Evolutionary conservation across 345 rosid species (phyloP), one percentile per base, ranked within the genome.

Genomic region (Hypericum androsaemum): DNA sequence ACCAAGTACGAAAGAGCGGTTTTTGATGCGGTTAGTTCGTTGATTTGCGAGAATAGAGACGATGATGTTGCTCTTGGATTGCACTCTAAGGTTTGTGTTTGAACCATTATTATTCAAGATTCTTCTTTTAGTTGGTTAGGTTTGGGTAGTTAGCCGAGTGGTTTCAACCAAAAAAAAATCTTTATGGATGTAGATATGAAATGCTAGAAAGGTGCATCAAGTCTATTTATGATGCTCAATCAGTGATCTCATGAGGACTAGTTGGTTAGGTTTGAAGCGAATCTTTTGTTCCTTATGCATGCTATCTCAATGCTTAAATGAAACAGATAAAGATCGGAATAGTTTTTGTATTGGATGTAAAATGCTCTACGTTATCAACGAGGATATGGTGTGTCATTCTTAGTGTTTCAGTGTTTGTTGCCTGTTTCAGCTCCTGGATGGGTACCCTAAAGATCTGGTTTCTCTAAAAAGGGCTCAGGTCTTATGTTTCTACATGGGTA

Each of bases 401-500:
- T 35, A 40, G 47, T 68, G 43, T 56, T 43, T 37, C 43, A 39
- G 53, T 16, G 50, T 11, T 50, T 50, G 67, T 13, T 60, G 58
- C 51, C 58, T 55, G 47, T 60, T 80, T 69, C 86, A 90, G 95
- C 79, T 79, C 10, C 67, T 87, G 45, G 60, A 64, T 61, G 74
- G 69, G 22, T 90, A 76, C 69, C 98, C 96, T 2, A 78, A 65
- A 62, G 96, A 90, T 70, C 63, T 84, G 66, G 68, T 48, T 43
- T 74, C 96, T 54, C 65, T 87, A 58, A 82, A 87, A 73, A 82
- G 96, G 67, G 89, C 77, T 38, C 95, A 90, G 54, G 1, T 74
- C 12, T 59, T 82, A 37, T 71, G 95, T 61, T 87, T 87, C 76
- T 84, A 82, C 74, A 79, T 78, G 89, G 96, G 81, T 52, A 77